Evolutionary conservation across 768 basidiomycete species (phyloP).

Genomic region (Pisolithus tinctorius): DNA sequence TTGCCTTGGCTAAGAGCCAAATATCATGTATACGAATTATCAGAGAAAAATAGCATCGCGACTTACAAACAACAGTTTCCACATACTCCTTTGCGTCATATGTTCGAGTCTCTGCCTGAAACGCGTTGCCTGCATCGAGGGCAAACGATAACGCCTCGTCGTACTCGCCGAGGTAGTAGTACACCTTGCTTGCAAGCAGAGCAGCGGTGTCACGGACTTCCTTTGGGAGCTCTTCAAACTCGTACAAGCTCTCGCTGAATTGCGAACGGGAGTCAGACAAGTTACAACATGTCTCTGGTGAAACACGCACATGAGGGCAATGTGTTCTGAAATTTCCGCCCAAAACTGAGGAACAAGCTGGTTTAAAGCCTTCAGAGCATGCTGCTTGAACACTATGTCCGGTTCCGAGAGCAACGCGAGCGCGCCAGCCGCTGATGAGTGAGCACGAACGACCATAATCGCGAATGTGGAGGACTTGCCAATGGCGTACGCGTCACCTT

Average conservation of each 20-base stretch:
- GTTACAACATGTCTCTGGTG: slow-evolving; percentile 6
- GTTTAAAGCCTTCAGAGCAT: slow-evolving; percentile 82
- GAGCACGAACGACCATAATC: slow-evolving; percentile 60
- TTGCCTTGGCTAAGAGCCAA: slow-evolving; percentile 70
- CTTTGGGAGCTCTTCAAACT: slow-evolving; percentile 68
- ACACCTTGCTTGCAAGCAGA: slow-evolving; percentile 93
- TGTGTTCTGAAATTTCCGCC: slow-evolving; percentile 97
- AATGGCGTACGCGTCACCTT: slow-evolving; percentile 40
- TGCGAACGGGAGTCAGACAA: slow-evolving; percentile 5
- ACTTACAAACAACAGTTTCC: slow-evolving; percentile 91
- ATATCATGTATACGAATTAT: neutral
- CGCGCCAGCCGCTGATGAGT: slow-evolving; percentile 83
- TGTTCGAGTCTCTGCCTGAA: slow-evolving; percentile 64
- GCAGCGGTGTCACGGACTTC: slow-evolving; percentile 79
- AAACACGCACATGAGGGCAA: slow-evolving; percentile 72
- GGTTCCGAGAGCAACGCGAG: slow-evolving; percentile 89
- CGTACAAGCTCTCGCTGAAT: slow-evolving; percentile 82
- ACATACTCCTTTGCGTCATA: slow-evolving; percentile 78
- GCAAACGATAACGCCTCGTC: slow-evolving; percentile 96
- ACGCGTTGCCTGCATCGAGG: slow-evolving; percentile 81
- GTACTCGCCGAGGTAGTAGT: slow-evolving; percentile 93
- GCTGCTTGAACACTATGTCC: slow-evolving; percentile 79
- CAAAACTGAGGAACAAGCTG: slow-evolving; percentile 90
- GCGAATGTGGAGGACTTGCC: neutral
- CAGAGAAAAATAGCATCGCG: neutral